A percentile compares a stretch with the other conserved stretches of the same genome.
Evolutionary conservation across 495 filamentous ascomycete species (phyloP).

Genomic region (Neurospora intermedia): DNA sequence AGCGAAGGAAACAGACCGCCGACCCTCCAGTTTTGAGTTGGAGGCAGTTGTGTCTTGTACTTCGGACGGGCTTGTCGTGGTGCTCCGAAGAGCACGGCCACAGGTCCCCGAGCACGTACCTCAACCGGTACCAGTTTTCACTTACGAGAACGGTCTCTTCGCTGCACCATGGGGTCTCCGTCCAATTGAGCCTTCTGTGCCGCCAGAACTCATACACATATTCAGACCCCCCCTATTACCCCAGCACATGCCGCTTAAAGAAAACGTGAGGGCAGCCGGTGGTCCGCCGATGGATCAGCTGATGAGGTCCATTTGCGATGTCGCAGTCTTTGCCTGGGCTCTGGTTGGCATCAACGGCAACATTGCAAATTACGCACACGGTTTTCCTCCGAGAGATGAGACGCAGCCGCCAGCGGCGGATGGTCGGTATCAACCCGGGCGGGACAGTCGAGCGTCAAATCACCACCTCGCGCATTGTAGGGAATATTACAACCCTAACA

Average conservation of each 20-base stretch:
- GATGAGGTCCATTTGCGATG: slow-evolving; percentile 72
- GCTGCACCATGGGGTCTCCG: slow-evolving; percentile 67
- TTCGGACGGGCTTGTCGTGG: slow-evolving; percentile 78
- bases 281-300: slow-evolving; percentile 49
- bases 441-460: background rate
- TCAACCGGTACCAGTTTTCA: slow-evolving; percentile 32
- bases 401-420: slow-evolving; percentile 35
- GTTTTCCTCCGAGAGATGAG: slow-evolving; percentile 51
- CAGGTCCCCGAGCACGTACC: slow-evolving; percentile 48
- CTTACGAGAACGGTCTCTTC: slow-evolving; percentile 59
- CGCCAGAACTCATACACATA: slow-evolving; percentile 30
- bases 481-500: background rate
- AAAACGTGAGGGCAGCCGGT: slow-evolving; percentile 32
- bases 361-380: slow-evolving; percentile 51
- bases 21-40: slow-evolving; percentile 43
- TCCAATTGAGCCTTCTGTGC: slow-evolving; percentile 38
- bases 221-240: slow-evolving; percentile 33
- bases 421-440: background rate
- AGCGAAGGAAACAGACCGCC: background rate
- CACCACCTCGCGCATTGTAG: background rate
- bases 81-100: slow-evolving; percentile 65
- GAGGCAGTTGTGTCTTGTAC: slow-evolving; percentile 87
- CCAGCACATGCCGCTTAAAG: slow-evolving; percentile 33
- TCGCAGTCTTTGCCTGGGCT: slow-evolving; percentile 76
- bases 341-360: slow-evolving; percentile 73